Base-by-base conservation (phyloP, 805 yeast species). In the Saccharomycopsis vini region DNA sequence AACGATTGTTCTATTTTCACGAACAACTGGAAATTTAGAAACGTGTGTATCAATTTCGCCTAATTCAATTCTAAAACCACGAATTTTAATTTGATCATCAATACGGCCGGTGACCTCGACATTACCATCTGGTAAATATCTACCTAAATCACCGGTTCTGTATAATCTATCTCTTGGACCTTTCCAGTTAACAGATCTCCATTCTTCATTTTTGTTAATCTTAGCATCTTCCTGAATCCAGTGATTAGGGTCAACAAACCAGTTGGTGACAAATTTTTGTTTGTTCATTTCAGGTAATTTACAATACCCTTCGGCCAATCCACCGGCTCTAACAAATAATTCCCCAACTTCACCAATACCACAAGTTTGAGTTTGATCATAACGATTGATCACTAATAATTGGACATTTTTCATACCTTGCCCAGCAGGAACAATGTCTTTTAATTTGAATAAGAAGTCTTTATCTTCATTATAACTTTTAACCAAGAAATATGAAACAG, bases 331-430 rank as follows among this genome's bases (percentile, higher is more conserved):
- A 9, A 94, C 97, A 58, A 92, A 92, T 50, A 92, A 89, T 62
- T 92, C 99, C 58, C 99, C 99, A 49, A 92, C 92, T 64, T 92
- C 99, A 53, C 99, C 98, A 51, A 92, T 88, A 63, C 97, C 98
- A 69, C 98, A 92, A 5, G 92, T 77, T 64, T 87, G 94, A 16
- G 86, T 73, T 47, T 83, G 74, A 56, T 90, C 95, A 56, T 84
- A 70, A 60, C 97, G 73, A 68, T 94, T 92, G 33, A 92, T 97
- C 48, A 92, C 95, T 45, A 94, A 71, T 46, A 92, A 68, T 62
- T 92, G 98, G 33, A 92, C 99, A 58, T 92, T 89, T 47, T 73
- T 63, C 99, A 92, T 92, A 62, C 99, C 99, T 55, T 77, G 81
- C 50, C 99, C 99, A 15, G 99, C 99, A 44, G 98, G 97, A 82